phyloP scores from a whole-genome alignment of 352 stramenopile species.

The Phytophthora hybrid region DNA sequence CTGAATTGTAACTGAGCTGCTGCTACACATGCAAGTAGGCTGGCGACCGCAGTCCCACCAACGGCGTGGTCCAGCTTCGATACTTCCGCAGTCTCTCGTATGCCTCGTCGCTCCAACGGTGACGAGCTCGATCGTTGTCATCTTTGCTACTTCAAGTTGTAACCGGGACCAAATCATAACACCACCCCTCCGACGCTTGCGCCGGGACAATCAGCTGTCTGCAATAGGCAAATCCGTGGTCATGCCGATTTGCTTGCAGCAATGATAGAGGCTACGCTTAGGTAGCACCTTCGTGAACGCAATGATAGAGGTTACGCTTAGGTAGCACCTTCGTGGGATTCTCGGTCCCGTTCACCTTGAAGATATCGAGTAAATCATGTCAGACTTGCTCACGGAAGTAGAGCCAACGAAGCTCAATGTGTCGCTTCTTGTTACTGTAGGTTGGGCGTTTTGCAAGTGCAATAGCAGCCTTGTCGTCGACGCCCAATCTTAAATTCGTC shows the following conservation, averaged over 20 bases:
- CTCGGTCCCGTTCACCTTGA: background rate
- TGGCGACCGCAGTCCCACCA: background rate
- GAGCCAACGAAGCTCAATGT: conserved; percentile 6
- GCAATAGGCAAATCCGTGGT: too few species aligned
- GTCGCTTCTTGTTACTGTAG: conserved; percentile 14
- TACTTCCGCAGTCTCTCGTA: background rate
- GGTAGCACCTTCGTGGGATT: too few species aligned
- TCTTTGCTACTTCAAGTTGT: background rate
- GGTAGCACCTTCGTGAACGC: background rate
- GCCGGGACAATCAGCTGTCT: too few species aligned
- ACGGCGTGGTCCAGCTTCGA: background rate
- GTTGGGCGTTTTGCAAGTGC: conserved; percentile 11
- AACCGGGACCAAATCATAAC: background rate
- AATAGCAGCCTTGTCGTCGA: conserved; percentile 24
- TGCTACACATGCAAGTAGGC: background rate
- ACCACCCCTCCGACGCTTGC: background rate
- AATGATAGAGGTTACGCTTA: too few species aligned
- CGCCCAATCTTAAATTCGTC: background rate
- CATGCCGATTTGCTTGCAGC: too few species aligned
- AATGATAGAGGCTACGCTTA: background rate
- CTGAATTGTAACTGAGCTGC: background rate
- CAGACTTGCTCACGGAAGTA: background rate
- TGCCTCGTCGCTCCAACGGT: background rate
- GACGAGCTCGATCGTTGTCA: background rate
- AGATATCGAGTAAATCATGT: background rate